Base-by-base conservation (phyloP, 257 asterid genomes). In the Solanum lycopersicoides region DNA sequence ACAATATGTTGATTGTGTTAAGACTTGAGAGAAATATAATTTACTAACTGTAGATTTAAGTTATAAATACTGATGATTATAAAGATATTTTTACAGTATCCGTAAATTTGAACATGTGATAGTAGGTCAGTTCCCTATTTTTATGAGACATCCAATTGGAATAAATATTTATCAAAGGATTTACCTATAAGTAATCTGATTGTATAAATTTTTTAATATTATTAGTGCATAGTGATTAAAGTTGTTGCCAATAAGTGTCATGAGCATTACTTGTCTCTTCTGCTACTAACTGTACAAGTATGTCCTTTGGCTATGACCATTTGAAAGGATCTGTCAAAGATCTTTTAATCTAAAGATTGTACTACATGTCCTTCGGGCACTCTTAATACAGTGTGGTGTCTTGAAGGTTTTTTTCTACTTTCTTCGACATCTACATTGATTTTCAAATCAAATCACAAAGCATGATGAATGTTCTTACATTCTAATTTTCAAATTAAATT, bases 11-110 rank as follows among this genome's bases (percentile, higher is more conserved):
- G 90, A 92, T 98, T 47, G 92, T 91, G 53, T 89, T 92, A 88
- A 92, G 95, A 89, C 65, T 90, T 92, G 87, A 92, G 96, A 90
- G 98, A 95, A 84, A 92, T 93, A 92, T 76, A 12, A 41, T 42
- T 41, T 56, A 28, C 56, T 12, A 34, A 34, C 30, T 14, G 21
- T 71, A 12, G n/a, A 71, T 71, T 68, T 34, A 71, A 69, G 23
- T 15, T 32, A 32, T 32, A 30, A 15, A 8, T 3, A 7, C 13
- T 69, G 9, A 15, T 23, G 0, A 6, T 30, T 3, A 20, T 69
- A 15, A 32, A 18, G 23, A 71, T 32, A 12, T 71, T 32, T 9
- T 72, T 14, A 14, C 59, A 5, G 3, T 47, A 47, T 47, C 59
- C 0, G 3, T 14, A 47, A 47, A 47, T 14, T 47, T 47, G 9